A percentile compares a stretch with the other conserved stretches of the same genome.
phyloP scores from a whole-genome alignment of 108 stramenopile species.

The Ochromonas danica region DNA sequence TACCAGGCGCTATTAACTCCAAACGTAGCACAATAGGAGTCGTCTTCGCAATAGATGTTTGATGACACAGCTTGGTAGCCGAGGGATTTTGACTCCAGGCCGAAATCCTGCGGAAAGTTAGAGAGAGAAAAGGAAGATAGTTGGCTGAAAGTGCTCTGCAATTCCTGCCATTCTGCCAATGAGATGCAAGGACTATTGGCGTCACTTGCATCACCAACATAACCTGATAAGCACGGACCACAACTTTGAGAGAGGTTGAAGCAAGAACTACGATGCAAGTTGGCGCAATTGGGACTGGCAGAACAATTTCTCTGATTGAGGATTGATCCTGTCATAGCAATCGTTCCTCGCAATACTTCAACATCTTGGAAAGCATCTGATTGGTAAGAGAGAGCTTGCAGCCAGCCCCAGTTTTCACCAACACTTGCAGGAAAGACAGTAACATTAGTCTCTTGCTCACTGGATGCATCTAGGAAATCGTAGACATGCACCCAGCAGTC shows the following conservation, averaged over 20 bases:
- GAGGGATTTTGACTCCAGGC: too few relatives aligned
- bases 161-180: too few relatives aligned
- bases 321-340: background rate
- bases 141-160: too few relatives aligned
- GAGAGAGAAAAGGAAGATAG: too few relatives aligned
- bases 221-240: background rate
- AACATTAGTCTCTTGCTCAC: background rate
- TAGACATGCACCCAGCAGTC: background rate
- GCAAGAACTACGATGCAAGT: background rate
- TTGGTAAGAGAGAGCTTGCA: background rate
- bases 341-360: slow-evolving; percentile 11
- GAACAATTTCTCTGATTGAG: background rate
- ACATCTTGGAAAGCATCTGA: background rate
- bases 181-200: background rate
- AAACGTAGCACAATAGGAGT: too few relatives aligned
- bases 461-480: background rate
- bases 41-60: too few relatives aligned
- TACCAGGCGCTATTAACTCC: too few relatives aligned
- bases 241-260: background rate
- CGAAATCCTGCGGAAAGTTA: too few relatives aligned
- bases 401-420: background rate
- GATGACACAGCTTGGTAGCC: too few relatives aligned
- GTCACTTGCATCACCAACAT: background rate
- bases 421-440: slow-evolving; percentile 19
- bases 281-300: background rate